Evolutionary conservation across 1,139 yeast species (phyloP).

Genomic region (Candida labiduridarum): DNA sequence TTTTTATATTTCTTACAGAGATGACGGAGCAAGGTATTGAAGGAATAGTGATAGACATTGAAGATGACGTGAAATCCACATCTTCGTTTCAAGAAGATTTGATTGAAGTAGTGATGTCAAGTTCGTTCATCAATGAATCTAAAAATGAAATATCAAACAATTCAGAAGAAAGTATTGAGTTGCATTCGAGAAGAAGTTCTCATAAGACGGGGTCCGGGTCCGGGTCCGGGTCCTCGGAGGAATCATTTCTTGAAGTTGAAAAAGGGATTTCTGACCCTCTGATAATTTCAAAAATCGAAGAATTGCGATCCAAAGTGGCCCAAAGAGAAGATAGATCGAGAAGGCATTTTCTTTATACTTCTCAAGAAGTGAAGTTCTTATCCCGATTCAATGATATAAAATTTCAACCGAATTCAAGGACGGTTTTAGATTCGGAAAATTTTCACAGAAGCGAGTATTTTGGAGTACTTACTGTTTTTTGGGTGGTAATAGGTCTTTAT

Average conservation of each 20-base stretch:
- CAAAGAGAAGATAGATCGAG: constrained; percentile 9
- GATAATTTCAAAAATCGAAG: constrained; percentile 2
- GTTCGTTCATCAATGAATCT: not conserved
- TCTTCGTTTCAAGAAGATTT: not conserved
- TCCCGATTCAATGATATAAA: constrained; percentile 17
- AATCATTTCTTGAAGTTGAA: not conserved
- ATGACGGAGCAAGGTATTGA: not conserved
- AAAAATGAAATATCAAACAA: not conserved
- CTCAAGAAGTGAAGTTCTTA: constrained; percentile 11
- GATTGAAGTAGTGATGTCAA: not conserved
- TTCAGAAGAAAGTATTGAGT: not conserved
- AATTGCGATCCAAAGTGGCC: constrained; percentile 7
- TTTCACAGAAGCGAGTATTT: constrained; percentile 50
- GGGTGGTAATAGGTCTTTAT: constrained; percentile 63
- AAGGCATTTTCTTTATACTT: constrained; percentile 7
- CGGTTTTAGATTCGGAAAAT: constrained; percentile 51
- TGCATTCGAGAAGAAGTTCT: not conserved
- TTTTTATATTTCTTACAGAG: not conserved
- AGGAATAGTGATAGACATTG: constrained; percentile 1
- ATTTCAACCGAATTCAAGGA: constrained; percentile 26
- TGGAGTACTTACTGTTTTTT: constrained; percentile 68
- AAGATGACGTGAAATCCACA: not conserved
- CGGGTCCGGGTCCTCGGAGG: not conserved
- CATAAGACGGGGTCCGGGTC: not conserved
- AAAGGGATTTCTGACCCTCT: not conserved